A percentile compares a stretch with the other conserved stretches of the same genome.
Conservation (phyloP, 176 grass and related monocot species). For the Phoenix roebelenii region DNA sequence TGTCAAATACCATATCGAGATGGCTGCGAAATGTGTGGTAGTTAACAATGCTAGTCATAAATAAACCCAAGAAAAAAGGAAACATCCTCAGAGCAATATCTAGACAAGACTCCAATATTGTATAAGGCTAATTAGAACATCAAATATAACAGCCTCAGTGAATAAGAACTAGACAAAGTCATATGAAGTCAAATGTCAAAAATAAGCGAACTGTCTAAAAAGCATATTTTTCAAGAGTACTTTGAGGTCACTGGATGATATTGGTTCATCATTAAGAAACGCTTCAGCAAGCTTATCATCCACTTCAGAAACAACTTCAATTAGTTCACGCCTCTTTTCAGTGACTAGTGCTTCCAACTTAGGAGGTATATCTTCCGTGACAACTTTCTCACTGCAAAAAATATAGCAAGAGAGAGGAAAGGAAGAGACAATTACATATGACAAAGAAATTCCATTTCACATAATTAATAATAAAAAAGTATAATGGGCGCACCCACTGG, state of each 20-base stretch:
- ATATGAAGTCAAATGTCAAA: no score
- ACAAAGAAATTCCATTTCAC: neutral
- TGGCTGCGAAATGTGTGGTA: no score
- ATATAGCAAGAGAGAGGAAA: slow-evolving; percentile 1
- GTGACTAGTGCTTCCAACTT: slow-evolving; percentile 56
- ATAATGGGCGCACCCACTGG: slow-evolving; percentile 59
- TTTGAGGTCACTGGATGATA: slow-evolving; percentile 64
- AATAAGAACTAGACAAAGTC: no score
- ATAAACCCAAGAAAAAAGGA: no score
- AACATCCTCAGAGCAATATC: no score
- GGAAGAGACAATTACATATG: slow-evolving; percentile 18
- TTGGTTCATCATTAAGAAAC: slow-evolving; percentile 94
- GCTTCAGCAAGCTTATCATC: slow-evolving; percentile 91
- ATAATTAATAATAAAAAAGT: neutral
- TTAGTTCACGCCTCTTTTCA: slow-evolving; percentile 85
- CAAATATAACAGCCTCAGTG: no score
- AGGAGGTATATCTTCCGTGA: slow-evolving; percentile 53
- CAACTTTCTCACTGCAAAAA: slow-evolving; percentile 61
- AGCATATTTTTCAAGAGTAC: slow-evolving; percentile 24
- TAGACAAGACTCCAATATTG: no score
- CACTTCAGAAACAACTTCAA: slow-evolving; percentile 98
- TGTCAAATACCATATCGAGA: no score
- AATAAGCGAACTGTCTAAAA: slow-evolving; percentile 5
- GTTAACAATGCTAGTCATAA: no score
- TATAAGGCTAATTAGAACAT: no score